phyloP scores from a whole-genome alignment of 345 rosid species.

The Luvunga scandens region DNA sequence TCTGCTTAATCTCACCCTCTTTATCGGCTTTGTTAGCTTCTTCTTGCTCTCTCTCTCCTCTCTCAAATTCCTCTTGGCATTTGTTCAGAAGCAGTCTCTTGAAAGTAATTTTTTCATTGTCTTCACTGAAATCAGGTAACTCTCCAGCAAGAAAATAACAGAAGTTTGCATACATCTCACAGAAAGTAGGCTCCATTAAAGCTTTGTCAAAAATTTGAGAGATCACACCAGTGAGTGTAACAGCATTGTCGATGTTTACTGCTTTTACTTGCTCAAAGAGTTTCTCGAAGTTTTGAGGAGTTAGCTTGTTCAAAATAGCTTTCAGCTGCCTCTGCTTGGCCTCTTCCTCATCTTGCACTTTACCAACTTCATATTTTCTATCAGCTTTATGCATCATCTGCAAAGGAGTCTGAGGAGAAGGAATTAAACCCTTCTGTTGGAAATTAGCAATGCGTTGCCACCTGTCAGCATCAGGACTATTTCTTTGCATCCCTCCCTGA shows the following conservation, averaged over 20 bases:
- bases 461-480: constrained; percentile 63
- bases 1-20: constrained; percentile 72
- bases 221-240: constrained; percentile 74
- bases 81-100: constrained; percentile 83
- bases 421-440: constrained; percentile 75
- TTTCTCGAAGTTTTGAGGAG: constrained; percentile 94
- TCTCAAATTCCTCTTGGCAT: constrained; percentile 98
- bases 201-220: constrained; percentile 98
- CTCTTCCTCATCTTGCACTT: constrained; percentile 70
- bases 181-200: constrained; percentile 95
- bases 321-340: constrained; percentile 87
- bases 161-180: constrained; percentile 95
- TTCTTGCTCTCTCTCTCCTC: constrained; percentile 88
- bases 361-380: constrained; percentile 85
- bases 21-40: constrained; percentile 84
- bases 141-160: constrained; percentile 66
- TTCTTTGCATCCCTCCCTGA: constrained; percentile 64
- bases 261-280: constrained; percentile 88
- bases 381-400: constrained; percentile 94
- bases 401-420: constrained; percentile 81
- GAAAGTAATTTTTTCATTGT: constrained; percentile 75
- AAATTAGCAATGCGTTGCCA: constrained; percentile 77
- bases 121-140: constrained; percentile 71
- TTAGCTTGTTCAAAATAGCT: constrained; percentile 87
- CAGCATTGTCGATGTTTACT: constrained; percentile 76